Evolutionary conservation across 2,329 filamentous ascomycete species (phyloP), one percentile per base, ranked within the genome.

Genomic region (Aspergillus ochraceoroseus): DNA sequence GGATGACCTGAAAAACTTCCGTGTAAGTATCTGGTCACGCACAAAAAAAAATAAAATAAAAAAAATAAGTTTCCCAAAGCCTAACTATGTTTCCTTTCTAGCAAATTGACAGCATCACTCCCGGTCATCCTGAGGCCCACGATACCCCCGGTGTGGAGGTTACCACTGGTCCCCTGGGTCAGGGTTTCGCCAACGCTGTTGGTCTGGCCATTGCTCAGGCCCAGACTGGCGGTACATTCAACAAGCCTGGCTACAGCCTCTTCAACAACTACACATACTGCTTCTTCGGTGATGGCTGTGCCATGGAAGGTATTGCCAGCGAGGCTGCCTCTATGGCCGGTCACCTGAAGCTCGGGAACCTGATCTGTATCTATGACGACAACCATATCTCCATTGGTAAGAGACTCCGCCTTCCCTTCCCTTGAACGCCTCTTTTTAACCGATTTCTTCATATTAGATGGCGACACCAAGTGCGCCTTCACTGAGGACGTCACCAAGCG

Each of bases 81-180:
- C 30, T 42, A 30, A 38, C 37, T 25, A 49, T 25, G 50, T 26
- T 43, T 55, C 34, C 32, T 38, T n/a, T 50, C 32, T 51, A 80
- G 76, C 73, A 79, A 77, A 58, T 84, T 51, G 80, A 79, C 71
- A 81, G 77, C 79, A 94, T 86, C 68, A 95, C 88, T 47, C 90
- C 92, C 47, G 92, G 92, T 62, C 92, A 98, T 72, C 92, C 92
- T 57, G 92, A 98, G 76, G 76, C 88, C 51, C 87, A 95, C 70
- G 92, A 96, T 70, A 96, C 90, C 59, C 87, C 89, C 54, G 92
- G 92, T 71, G 74, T 98, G 62, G 92, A 98, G 75, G 92, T 98
- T 61, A 98, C 92, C 66, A 98, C 92, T 57, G 92, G 92, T 53
- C 92, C 92, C 65, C 85, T 98, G 44, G 92, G 92, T 54, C 92